Base-by-base conservation (phyloP, 192 early-diverging fungal genomes). In the Coemansia umbellata region DNA sequence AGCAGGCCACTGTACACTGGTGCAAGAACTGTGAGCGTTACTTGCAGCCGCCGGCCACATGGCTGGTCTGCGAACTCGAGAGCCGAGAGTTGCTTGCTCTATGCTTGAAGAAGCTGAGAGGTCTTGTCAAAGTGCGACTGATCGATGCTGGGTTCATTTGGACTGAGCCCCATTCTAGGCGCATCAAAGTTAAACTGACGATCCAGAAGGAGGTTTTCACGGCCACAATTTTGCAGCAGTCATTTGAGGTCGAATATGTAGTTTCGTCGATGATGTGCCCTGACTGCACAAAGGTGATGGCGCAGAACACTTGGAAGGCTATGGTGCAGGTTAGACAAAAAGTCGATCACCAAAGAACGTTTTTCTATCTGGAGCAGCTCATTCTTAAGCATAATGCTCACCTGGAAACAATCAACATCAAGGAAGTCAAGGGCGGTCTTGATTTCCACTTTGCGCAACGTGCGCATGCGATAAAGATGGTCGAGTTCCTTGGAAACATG, bases 141-240 rank as follows among this genome's bases (percentile, higher is more conserved):
- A 85, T 99, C 26, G 95, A 99, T 55, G 96, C 96, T 2, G 92
- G 92, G 23, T 99, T 99, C 57, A 90, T 97, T 51, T 99, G 93
- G 94, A 99, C 96, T 3, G 96, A 99, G 66, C 88, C 89, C 14
- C 87, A 91, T 60, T 93, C 90, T 42, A 81, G 86, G 51, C 80
- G 96, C 62, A 79, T 99, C 80, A 96, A 97, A 77, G 89, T 97
- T 58, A 96, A 97, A 80, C 78, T 99, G 68, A 94, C 95, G 8
- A 97, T 99, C 54, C 96, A 99, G 70, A 99, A 99, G 69, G 96
- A 99, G 74, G 89, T 95, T 9, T 94, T 96, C 73, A 84, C 92
- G 3, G 85, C 86, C 15, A 95, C 95, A 0, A 94, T 98, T 54
- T 65, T 98, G 56, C 95, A 98, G 68, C 94, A 97, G 77, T 82